Evolutionary conservation across 331 rosid species (phyloP), one percentile per base, ranked within the genome.

Genomic region (Rhamnella rubrinervis): DNA sequence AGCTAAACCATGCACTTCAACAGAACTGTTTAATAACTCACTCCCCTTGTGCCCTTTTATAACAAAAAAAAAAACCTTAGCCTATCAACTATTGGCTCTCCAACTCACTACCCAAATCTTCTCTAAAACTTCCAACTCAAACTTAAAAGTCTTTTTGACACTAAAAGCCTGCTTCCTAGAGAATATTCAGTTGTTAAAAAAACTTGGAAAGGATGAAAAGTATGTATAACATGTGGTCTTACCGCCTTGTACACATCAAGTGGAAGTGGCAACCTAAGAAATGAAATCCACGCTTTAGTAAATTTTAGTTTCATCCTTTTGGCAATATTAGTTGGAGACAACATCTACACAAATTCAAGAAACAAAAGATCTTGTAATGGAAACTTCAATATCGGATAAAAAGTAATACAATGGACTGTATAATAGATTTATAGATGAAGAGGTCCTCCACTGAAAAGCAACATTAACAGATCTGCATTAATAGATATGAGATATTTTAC

Each of bases 171-270:
- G 14, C 4, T 9, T 9, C 49, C 13, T 44, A 44, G 49, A 40
- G 47, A 44, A 44, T 11, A 11, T 44, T 44, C 49, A 44, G 49
- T 9, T 44, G 58, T 31, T 31, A 31, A 31, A 31, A 3, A 3
- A 31, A 31, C 11, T 19, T 53, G 25, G 4, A n/a, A 18, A n/a
- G 25, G 8, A 21, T 8, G 18, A 17, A 16, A 52, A 16, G 52
- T 49, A 49, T 13, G 18, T 38, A 25, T 14, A 67, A 61, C 66
- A 57, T 57, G 38, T 67, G 39, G 71, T 21, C 83, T 76, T 88
- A 91, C 97, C 90, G 89, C 97, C 74, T 95, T 95, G 88, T 87
- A 95, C 78, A 87, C 86, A 76, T 87, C 95, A 75, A 91, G 78
- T 61, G 97, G 95, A 84, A 95, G 97, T 13, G 87, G 87, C 73